Base-by-base conservation (phyloP, 1,284 basidiomycete species). In the Leccinum variabile region DNA sequence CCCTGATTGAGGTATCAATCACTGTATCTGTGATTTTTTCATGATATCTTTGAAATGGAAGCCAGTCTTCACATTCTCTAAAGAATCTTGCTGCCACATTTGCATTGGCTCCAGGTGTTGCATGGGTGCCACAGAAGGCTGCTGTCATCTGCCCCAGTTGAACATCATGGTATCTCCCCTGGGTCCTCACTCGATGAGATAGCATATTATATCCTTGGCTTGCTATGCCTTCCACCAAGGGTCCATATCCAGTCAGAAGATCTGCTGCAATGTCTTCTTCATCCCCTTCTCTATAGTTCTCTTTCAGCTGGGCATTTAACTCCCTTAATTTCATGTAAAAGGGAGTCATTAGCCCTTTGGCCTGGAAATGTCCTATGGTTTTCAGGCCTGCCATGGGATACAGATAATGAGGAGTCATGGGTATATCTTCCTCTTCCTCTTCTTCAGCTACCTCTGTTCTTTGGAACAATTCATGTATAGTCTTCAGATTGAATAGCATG, bases 311-410 rank as follows among this genome's bases (percentile, higher is more conserved):
- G 4, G 2, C 5, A 33, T 55, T 22, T 18, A 61, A 11, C 10
- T 10, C 25, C 35, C 56, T 30, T 3, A 59, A 9, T 11, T 46
- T 46, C 3, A 8, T 2, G 1, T 1, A 3, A 35, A 60, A 60
- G 5, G 46, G 28, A 3, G 25, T 37, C 28, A 61, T 56, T 2
- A 63, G 3, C 5, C 62, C 56, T 9, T 59, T 39, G 0, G 59
- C 62, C 16, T 60, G 59, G 10, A 60, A 63, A 11, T 63, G 50
- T 3, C 59, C 55, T 0, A 30, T 22, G 0, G 18, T 56, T n/a
- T 57, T 56, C 5, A 63, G 41, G 1, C 54, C 22, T 3, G 59
- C 62, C 52, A 63, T 60, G 10, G 59, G 56, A 57, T 63, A 63
- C 3, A 63, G 3, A 35, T 50, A 60, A 7, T 63, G 56, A 5